Evolutionary conservation across 169 alveolate species (phyloP), one percentile per base, ranked within the genome.

Genomic region (Eimeria tenella): DNA sequence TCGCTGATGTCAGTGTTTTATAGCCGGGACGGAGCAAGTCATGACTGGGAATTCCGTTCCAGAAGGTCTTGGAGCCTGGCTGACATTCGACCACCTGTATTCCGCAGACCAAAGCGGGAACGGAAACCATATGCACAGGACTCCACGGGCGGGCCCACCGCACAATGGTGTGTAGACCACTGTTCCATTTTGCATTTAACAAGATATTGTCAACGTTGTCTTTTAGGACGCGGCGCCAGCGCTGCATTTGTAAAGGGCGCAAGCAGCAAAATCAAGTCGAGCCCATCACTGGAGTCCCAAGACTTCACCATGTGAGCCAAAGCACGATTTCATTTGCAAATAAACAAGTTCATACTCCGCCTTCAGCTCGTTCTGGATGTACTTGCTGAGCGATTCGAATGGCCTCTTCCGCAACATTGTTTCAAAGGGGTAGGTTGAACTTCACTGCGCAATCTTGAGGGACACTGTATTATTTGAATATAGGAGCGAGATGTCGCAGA

Each of bases 61-160:
- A 58, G 94, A 77, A 50, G 93, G 90, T 23, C 93, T 93, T 8
- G 87, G 77, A 0, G 95, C 95, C 9, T 93, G 95, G 95, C 89
- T 84, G 75, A 73, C 93, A 58, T 93, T 93, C 62, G 95, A 93
- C 63, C 86, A 93, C 68, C 68, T 93, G 3, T 93, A 93, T 56
- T 89, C 95, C n/a, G 93, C 89, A 9, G 95, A 93, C 81, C 84
- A 93, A 65, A 83, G 90, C 75, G 95, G 95, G 25, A 93, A 93
- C 60, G 95, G 95, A n/a, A 93, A 93, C 70, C 95, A 93, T 74
- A 86, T 93, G 93, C 93, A 86, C 58, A 87, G 95, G 65, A 89
- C 93, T 7, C 90, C 93, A 42, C 86, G 94, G 31, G 93, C 95
- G 7, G 95, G 95, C 5, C 95, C 95, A 55, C 70, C 86, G 4